Percentiles rank a stretch among this genome's conserved stretches.
Conservation (phyloP, 1,284 basidiomycete genomes). For the Sparassis latifolia region DNA sequence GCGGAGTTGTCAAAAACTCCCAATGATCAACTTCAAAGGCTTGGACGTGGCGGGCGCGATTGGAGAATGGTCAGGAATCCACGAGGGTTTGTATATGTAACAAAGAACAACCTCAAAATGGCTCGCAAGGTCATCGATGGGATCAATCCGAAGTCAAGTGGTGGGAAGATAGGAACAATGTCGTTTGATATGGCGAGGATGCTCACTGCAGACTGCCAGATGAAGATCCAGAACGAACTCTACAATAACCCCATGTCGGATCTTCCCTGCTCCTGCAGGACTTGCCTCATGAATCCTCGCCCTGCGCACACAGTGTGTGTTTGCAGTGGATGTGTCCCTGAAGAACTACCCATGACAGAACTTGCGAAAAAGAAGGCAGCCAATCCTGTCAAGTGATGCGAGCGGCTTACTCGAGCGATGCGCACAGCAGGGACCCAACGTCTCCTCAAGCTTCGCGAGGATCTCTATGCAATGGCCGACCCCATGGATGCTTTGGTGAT, state of each 20-base stretch:
- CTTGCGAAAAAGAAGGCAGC: neutral
- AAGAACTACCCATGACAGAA: neutral
- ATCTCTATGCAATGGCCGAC: neutral
- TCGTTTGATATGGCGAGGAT: constrained; percentile 3
- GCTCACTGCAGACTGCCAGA: constrained; percentile 5
- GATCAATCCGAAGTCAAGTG: neutral
- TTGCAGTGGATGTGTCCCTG: constrained; percentile 1
- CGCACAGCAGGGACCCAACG: neutral
- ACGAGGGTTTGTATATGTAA: neutral
- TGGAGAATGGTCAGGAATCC: neutral
- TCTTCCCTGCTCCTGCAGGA: constrained; percentile 2
- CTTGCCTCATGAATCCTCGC: neutral
- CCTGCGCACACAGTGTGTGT: neutral
- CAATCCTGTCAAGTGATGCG: neutral
- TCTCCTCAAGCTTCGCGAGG: neutral
- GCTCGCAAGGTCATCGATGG: constrained; percentile 3
- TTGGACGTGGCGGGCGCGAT: constrained; percentile 6
- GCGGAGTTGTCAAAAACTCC: neutral
- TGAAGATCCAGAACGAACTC: constrained; percentile 3
- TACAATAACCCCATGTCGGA: constrained; percentile 8
- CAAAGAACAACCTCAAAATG: neutral
- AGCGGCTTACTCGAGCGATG: constrained; percentile 1
- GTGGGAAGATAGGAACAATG: constrained; percentile 2
- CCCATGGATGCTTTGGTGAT: neutral
- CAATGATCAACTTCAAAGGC: constrained; percentile 4